A percentile compares a stretch with the other conserved stretches of the same genome.
phyloP scores from a whole-genome alignment of 768 basidiomycete species.

The Mrakia gelida region DNA sequence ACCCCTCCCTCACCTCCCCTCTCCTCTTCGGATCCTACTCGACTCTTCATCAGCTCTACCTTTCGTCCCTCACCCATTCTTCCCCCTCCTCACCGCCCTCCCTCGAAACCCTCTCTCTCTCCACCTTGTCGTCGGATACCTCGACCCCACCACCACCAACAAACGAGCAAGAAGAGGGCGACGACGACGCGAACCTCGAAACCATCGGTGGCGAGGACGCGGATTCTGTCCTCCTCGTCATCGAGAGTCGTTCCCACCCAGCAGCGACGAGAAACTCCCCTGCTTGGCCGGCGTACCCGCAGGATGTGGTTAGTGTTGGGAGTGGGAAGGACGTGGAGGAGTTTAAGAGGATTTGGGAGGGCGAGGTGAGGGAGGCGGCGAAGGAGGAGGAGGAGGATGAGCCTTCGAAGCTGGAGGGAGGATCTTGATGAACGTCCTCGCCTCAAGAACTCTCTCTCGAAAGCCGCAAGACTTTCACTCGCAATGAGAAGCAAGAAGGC shows the following conservation, averaged over 20 bases:
- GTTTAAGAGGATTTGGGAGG: conserved; percentile 57
- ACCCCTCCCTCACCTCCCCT: conserved; percentile 70
- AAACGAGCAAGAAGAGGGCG: conserved; percentile 18
- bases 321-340: conserved; percentile 66
- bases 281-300: conserved; percentile 79
- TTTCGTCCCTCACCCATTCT: conserved; percentile 31
- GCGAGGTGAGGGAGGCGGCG: conserved; percentile 43
- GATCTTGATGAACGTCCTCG: not conserved
- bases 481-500: no score
- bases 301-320: conserved; percentile 78
- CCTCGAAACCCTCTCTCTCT: not conserved
- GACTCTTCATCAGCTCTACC: conserved; percentile 55
- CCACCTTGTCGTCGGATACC: not conserved
- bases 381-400: conserved; percentile 9
- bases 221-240: conserved; percentile 46
- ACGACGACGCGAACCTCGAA: conserved; percentile 21
- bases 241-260: conserved; percentile 72
- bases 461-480: no score
- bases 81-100: not conserved
- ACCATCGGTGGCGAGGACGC: not conserved
- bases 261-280: conserved; percentile 65
- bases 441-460: no score
- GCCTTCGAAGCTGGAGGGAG: not conserved
- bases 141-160: conserved; percentile 19
- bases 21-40: conserved; percentile 73